A percentile compares a stretch with the other conserved stretches of the same genome.
These are phyloP conservation scores for Rhizopus microsporus DNA, from an alignment of 371 early-diverging fungal species.

Conservation along the genomic window DNA sequence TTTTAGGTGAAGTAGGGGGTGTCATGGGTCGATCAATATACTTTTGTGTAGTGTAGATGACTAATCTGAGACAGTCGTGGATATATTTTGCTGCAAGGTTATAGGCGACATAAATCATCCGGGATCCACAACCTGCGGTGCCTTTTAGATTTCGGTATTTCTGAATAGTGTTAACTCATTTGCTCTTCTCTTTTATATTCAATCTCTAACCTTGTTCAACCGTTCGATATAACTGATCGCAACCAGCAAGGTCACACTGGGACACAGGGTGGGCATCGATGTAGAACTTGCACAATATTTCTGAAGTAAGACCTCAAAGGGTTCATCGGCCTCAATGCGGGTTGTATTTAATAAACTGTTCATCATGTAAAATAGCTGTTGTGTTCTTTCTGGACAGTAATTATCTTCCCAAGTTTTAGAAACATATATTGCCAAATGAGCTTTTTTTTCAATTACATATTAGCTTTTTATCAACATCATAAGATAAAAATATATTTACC, in stretches of 20 bases:
- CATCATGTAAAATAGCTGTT: slow-evolving; percentile 34
- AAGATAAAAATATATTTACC: slow-evolving; percentile 25
- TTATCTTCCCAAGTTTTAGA: slow-evolving; percentile 47
- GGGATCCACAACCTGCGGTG: slow-evolving; percentile 55
- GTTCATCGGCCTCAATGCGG: slow-evolving; percentile 22
- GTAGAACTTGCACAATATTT: slow-evolving; percentile 31
- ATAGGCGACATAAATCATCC: slow-evolving; percentile 59
- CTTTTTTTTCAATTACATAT: slow-evolving; percentile 19
- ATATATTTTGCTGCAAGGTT: slow-evolving; percentile 62
- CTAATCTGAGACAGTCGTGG: slow-evolving; percentile 40
- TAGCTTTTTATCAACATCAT: slow-evolving; percentile 1
- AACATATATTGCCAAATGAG: slow-evolving; percentile 39
- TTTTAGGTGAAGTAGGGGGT: slow-evolving; percentile 32
- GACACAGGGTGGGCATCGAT: slow-evolving; percentile 43
- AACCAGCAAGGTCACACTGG: slow-evolving; percentile 52
- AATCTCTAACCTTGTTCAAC: slow-evolving; percentile 50
- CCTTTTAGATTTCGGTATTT: slow-evolving; percentile 53
- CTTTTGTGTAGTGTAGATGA: slow-evolving; percentile 29
- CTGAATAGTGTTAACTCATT: slow-evolving; percentile 18
- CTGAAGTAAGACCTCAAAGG: slow-evolving; percentile 33
- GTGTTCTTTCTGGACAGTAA: slow-evolving; percentile 28
- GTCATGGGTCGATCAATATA: slow-evolving; percentile 16
- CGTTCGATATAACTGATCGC: slow-evolving; percentile 62
- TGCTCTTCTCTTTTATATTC: neutral
- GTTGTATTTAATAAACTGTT: slow-evolving; percentile 31